Base-by-base conservation (phyloP, 1,284 basidiomycete genomes). In the Veloboletus limbatus region DNA sequence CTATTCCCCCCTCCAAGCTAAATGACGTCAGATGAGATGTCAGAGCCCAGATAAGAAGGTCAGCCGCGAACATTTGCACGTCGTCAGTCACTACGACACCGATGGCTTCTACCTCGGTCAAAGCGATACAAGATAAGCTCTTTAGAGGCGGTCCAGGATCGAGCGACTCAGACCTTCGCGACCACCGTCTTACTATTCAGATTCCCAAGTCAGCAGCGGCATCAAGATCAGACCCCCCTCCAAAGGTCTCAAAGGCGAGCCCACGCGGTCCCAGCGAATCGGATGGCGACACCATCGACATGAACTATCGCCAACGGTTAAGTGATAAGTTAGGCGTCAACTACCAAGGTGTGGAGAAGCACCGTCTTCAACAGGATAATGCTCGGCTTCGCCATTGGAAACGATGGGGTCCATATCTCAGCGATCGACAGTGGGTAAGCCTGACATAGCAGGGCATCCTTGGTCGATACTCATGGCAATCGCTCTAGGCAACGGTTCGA, bases 321-420 rank as follows among this genome's bases (percentile, higher is more conserved):
- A 67, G 72, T n/a, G 72, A 79, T 46, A 64, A 70, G 47, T 71
- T 89, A 24, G 83, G 82, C 1, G 49, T 64, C 8, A 71, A 78
- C 14, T 88, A 88, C 58, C 72, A 78, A 35, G 82, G 85, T 25
- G 78, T 75, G 20, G 88, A 91, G 67, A 74, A 74, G 44, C 71
- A 82, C 66, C 82, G 90, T 44, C 77, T 97, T 14, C 70, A 81
- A 45, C 83, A 91, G 60, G 83, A 86, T 51, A 77, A 73, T 48
- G 67, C 72, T 46, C 82, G 82, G 57, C 75, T 81, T 52, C 72
- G 75, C 33, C 93, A 98, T 68, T 99, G 96, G 96, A 97, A 97
- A 71, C 79, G 92, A 58, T 98, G 96, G 96, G 96, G 96, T 22
- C 96, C 96, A 14, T 98, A 98, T 72, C 78, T 99, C 51, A 88